phyloP scores from a whole-genome alignment of 495 filamentous ascomycete species.

The Bacidia rubella region DNA sequence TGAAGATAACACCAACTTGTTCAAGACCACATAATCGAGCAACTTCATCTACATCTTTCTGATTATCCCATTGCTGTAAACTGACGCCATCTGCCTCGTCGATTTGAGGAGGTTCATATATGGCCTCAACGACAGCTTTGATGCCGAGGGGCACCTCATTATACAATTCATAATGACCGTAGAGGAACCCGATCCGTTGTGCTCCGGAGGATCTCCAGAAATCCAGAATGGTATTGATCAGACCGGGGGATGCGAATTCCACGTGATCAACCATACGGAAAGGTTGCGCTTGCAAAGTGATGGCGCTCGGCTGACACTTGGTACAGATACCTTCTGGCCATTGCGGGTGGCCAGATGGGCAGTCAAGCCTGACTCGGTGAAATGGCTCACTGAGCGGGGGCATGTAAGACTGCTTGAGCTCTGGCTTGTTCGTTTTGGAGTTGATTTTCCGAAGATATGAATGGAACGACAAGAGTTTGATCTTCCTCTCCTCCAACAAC shows the following conservation, averaged over 20 bases:
- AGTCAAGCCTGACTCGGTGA: slow-evolving; percentile 76
- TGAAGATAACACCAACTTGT: slow-evolving; percentile 90
- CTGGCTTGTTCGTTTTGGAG: slow-evolving; percentile 86
- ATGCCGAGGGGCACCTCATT: slow-evolving; percentile 82
- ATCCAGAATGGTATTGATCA: slow-evolving; percentile 78
- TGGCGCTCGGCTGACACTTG: slow-evolving; percentile 95
- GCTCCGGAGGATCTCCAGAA: slow-evolving; percentile 74
- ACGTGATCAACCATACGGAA: slow-evolving; percentile 99
- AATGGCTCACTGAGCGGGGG: slow-evolving; percentile 89
- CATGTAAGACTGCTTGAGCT: slow-evolving; percentile 85
- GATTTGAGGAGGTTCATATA: slow-evolving; percentile 90
- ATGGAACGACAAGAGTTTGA: slow-evolving; percentile 96
- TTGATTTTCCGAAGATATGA: slow-evolving; percentile 91
- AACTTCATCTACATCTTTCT: slow-evolving; percentile 67
- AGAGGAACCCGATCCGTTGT: slow-evolving; percentile 81
- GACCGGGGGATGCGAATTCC: slow-evolving; percentile 69
- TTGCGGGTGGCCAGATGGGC: slow-evolving; percentile 78
- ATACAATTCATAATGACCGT: slow-evolving; percentile 86
- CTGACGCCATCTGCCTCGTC: slow-evolving; percentile 86
- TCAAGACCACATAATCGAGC: slow-evolving; percentile 76
- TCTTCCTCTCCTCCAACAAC: slow-evolving; percentile 87
- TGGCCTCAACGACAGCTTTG: slow-evolving; percentile 93
- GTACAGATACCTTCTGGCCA: slow-evolving; percentile 99
- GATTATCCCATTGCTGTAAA: slow-evolving; percentile 75
- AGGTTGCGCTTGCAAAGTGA: slow-evolving; percentile 83